phyloP scores from a whole-genome alignment of 1,284 basidiomycete species.

The Exobasidium cylindrosporum region DNA sequence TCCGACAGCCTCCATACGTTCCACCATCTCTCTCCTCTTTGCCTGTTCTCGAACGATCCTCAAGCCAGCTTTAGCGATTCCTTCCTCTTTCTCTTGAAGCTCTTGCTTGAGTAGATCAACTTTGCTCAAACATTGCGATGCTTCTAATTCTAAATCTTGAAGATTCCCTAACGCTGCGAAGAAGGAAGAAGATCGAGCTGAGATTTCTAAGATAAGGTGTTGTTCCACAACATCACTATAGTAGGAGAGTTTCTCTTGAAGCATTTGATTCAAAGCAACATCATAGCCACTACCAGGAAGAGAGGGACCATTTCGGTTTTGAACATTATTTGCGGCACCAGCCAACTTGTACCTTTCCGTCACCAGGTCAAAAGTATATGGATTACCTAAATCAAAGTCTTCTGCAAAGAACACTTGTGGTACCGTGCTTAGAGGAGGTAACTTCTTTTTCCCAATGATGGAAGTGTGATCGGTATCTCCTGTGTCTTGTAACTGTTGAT shows the following conservation, averaged over 20 bases:
- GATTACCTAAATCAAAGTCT: slow-evolving; percentile 81
- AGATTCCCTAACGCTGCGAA: slow-evolving; percentile 93
- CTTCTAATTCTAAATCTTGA: slow-evolving; percentile 85
- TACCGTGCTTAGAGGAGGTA: slow-evolving; percentile 67
- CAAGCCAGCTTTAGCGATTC: slow-evolving; percentile 57
- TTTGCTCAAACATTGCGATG: slow-evolving; percentile 73
- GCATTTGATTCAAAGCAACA: slow-evolving; percentile 59
- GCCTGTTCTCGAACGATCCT: slow-evolving; percentile 31
- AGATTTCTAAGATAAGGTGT: slow-evolving; percentile 90
- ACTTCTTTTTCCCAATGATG: slow-evolving; percentile 24
- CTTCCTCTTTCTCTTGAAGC: slow-evolving; percentile 73
- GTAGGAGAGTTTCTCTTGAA: slow-evolving; percentile 87
- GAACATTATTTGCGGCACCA: background rate
- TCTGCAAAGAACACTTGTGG: slow-evolving; percentile 73
- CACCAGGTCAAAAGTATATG: slow-evolving; percentile 75
- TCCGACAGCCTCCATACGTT: slow-evolving; percentile 25
- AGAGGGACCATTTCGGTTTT: background rate
- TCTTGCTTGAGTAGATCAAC: slow-evolving; percentile 72
- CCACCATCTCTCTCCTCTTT: slow-evolving; percentile 32
- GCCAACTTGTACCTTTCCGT: slow-evolving; percentile 62
- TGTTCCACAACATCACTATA: slow-evolving; percentile 92
- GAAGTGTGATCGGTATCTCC: slow-evolving; percentile 5
- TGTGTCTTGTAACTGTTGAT: slow-evolving; percentile 13
- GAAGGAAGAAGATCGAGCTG: slow-evolving; percentile 83
- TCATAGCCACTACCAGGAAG: slow-evolving; percentile 36